Conservation (phyloP, 2,329 filamentous ascomycete genomes). For the Colletotrichum simmondsii region DNA sequence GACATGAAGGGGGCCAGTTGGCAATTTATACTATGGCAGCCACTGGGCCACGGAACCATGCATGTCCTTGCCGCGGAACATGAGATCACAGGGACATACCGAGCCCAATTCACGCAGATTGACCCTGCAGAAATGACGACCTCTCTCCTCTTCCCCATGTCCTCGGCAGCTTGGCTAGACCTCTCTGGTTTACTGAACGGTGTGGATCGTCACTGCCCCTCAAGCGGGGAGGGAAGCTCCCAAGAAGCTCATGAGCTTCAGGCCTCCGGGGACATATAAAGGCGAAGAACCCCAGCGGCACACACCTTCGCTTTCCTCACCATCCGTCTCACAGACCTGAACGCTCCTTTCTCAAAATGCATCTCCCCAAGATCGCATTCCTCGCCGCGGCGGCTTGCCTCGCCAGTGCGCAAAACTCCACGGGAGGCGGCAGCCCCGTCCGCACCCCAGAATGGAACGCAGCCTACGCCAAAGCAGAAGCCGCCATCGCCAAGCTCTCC, state of each 20-base stretch:
- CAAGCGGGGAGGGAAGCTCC: not conserved
- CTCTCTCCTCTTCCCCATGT: not conserved
- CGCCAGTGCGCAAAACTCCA: slow-evolving; percentile 27
- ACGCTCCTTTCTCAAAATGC: slow-evolving; percentile 5
- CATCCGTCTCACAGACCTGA: too few relatives aligned
- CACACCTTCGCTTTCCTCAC: too few relatives aligned
- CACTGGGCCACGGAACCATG: not conserved
- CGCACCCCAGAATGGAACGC: slow-evolving; percentile 64
- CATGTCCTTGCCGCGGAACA: not conserved
- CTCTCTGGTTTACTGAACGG: not conserved
- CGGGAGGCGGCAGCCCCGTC: not conserved
- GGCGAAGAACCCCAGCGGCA: not conserved
- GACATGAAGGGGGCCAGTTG: not conserved
- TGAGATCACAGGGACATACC: slow-evolving; percentile 17
- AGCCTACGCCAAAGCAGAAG: slow-evolving; percentile 76
- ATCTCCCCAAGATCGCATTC: slow-evolving; percentile 30
- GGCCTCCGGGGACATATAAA: slow-evolving; percentile 5
- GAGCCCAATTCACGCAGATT: not conserved
- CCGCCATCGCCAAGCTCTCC: slow-evolving; percentile 75
- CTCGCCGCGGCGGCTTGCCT: slow-evolving; percentile 30
- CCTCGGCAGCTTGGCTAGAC: slow-evolving; percentile 25
- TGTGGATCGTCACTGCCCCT: slow-evolving; percentile 16
- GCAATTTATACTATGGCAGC: not conserved
- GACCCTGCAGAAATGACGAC: slow-evolving; percentile 3
- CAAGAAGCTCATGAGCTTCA: not conserved